Conservation (phyloP, 176 grass and related monocot species). For the Canna indica region DNA sequence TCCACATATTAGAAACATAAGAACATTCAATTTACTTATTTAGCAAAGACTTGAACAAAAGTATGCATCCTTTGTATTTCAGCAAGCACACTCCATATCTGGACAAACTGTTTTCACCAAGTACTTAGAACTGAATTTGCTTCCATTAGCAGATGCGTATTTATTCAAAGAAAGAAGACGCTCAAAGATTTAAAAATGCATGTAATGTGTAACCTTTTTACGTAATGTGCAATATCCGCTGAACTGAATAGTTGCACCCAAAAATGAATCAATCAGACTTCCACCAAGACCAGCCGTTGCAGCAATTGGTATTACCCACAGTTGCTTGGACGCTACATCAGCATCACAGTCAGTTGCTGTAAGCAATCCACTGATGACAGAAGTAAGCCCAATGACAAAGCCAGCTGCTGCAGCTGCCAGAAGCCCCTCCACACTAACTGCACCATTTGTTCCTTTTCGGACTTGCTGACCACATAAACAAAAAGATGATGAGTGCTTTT, state of each 20-base stretch:
- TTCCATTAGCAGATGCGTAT: too few relatives aligned
- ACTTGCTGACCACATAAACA: constrained; percentile 47
- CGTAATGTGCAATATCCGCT: constrained; percentile 68
- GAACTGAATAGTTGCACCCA: constrained; percentile 81
- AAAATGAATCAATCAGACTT: constrained; percentile 76
- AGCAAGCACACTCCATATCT: too few relatives aligned
- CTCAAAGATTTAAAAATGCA: too few relatives aligned
- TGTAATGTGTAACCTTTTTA: constrained; percentile 57
- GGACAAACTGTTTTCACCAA: too few relatives aligned
- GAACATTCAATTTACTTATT: neutral
- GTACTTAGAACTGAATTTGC: too few relatives aligned
- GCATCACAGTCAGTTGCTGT: constrained; percentile 52
- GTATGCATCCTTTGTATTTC: too few relatives aligned
- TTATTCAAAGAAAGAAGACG: too few relatives aligned
- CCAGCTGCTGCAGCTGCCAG: constrained; percentile 66
- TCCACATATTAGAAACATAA: neutral
- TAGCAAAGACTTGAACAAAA: neutral
- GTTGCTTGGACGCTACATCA: constrained; percentile 45
- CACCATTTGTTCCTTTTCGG: constrained; percentile 78
- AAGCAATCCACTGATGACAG: constrained; percentile 59
- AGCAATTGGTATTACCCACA: constrained; percentile 70
- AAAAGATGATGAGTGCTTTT: constrained; percentile 4
- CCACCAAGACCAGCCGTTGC: constrained; percentile 60
- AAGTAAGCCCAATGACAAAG: constrained; percentile 69
- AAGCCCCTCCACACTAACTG: constrained; percentile 60